A percentile compares a stretch with the other conserved stretches of the same genome.
Evolutionary conservation across 306 rosid genomes (phyloP).

Genomic region (Acacia crassicarpa): DNA sequence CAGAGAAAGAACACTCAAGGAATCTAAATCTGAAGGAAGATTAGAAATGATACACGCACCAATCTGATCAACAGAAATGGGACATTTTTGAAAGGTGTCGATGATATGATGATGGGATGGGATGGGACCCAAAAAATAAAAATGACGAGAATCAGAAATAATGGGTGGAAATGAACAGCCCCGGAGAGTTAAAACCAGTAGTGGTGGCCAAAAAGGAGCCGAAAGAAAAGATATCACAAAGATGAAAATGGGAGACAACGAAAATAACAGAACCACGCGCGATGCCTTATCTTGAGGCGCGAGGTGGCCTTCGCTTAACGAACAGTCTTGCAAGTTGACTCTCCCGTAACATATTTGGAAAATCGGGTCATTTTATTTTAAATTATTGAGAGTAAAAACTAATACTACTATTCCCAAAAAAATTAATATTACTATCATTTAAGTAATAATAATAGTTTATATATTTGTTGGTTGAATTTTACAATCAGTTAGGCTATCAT

Average conservation of each 20-base stretch:
- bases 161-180: neutral
- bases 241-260: constrained; percentile 13
- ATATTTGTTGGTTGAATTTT: neutral
- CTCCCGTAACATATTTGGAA: neutral
- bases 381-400: neutral
- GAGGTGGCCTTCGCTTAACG: constrained; percentile 11
- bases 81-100: constrained; percentile 42
- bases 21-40: constrained; percentile 32
- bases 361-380: too few relatives aligned
- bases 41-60: constrained; percentile 30
- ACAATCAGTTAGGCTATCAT: neutral
- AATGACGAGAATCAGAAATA: neutral
- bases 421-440: too few relatives aligned
- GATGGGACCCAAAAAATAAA: neutral
- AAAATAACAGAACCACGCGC: constrained; percentile 65
- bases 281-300: neutral
- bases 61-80: constrained; percentile 32
- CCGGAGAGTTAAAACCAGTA: constrained; percentile 30
- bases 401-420: too few relatives aligned
- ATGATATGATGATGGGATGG: constrained; percentile 32
- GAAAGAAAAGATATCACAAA: neutral
- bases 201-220: constrained; percentile 17
- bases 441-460: neutral
- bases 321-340: neutral
- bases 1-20: neutral